A percentile compares a stretch with the other conserved stretches of the same genome.
phyloP scores from a whole-genome alignment of 139 green algal species.

The Nannochloris sp. region DNA sequence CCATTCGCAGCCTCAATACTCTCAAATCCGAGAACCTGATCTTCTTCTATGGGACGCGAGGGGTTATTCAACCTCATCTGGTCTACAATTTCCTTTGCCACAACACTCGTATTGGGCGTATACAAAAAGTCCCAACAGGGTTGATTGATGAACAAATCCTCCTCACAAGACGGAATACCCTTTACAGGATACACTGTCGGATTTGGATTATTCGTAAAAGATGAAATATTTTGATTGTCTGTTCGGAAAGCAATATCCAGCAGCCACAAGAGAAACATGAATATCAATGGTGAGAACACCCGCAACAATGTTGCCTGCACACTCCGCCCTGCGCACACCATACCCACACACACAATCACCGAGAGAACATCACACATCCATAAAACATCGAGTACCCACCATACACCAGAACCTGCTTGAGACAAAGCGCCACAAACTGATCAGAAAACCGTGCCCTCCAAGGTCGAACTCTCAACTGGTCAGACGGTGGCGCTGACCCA shows the following conservation, averaged over 20 bases:
- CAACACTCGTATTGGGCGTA: constrained; percentile 35
- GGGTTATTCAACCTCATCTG: constrained; percentile 54
- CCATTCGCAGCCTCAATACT: constrained; percentile 39
- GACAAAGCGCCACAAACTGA: constrained; percentile 14
- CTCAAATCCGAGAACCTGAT: constrained; percentile 48
- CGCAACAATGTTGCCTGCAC: constrained; percentile 60
- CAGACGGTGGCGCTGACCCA: too few species aligned
- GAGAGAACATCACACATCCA: too few species aligned
- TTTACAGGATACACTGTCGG: constrained; percentile 14
- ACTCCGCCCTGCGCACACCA: constrained; percentile 43
- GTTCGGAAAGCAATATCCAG: constrained; percentile 51
- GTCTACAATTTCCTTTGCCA: constrained; percentile 32
- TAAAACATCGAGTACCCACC: constrained; percentile 8
- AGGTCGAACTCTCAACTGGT: too few species aligned
- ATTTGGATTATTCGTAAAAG: constrained; percentile 17
- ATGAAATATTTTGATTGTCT: constrained; percentile 24
- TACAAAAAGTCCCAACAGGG: constrained; percentile 69
- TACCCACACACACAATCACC: too few species aligned
- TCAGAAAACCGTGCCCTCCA: constrained; percentile 3
- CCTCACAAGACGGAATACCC: constrained; percentile 41
- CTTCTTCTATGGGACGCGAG: constrained; percentile 28
- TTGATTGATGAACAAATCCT: constrained; percentile 52
- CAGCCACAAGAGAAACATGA: constrained; percentile 76
- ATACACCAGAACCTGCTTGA: constrained; percentile 26
- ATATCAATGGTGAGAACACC: constrained; percentile 66